Evolutionary conservation across 306 rosid genomes (phyloP), one percentile per base, ranked within the genome.

Genomic region (Cyclanthera cordifolia): DNA sequence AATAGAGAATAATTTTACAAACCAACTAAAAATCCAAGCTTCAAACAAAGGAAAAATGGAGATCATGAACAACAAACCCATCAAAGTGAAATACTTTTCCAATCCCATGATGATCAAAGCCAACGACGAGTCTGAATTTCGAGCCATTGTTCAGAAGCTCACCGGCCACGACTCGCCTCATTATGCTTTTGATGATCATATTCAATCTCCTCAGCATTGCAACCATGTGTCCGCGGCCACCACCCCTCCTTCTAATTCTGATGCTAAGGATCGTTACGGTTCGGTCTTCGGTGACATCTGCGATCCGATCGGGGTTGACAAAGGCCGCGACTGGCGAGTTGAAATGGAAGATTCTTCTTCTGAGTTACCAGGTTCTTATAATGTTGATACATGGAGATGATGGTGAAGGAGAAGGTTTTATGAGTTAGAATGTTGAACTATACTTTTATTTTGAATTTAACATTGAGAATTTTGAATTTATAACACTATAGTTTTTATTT

Each of bases 91-190:
- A 81, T 82, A 79, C 15, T 79, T 82, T 50, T 82, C 86, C 25
- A 82, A 83, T 70, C 86, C 86, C 8, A n/a, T 74, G 81, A 74
- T 79, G 79, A 71, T 82, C 19, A 77, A 72, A 30, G 86, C 84
- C 21, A 82, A 55, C 46, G 77, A 63, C 41, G 84, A 83, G 30
- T 9, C 70, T 7, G 86, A 82, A 69, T 82, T 82, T 69, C 70
- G 81, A 77, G 81, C 79, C 56, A 82, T 82, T 39, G 86, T 82
- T 68, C 86, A 79, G 60, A 71, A 79, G 69, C 75, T 82, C 77
- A 82, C 86, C 0, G 86, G 86, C 71, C 34, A 75, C 46, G 10
- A 80, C 56, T 75, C 86, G 4, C 20, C 30, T 57, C 19, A n/a
- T 15, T 15, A 25, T 17, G 32, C 53, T 57, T 56, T 56, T 15